Evolutionary conservation across 2,329 filamentous ascomycete genomes (phyloP).

Genomic region (Stagonosporopsis chrysanthemi): DNA sequence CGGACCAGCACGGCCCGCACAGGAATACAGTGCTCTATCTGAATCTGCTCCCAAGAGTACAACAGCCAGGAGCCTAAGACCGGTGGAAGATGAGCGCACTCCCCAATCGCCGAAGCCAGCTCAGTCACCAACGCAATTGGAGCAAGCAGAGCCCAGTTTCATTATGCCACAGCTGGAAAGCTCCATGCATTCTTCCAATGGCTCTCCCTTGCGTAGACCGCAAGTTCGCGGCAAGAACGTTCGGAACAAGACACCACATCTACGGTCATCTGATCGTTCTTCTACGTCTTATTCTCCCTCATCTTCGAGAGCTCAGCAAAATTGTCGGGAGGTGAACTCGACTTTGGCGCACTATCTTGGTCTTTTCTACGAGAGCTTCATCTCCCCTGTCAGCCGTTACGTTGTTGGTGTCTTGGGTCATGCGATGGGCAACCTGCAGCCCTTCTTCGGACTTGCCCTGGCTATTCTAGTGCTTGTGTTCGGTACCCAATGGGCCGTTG

Average conservation of each 20-base stretch:
- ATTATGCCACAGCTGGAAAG: slow-evolving; percentile 52
- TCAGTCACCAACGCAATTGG: slow-evolving; percentile 20
- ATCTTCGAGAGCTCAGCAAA: neutral
- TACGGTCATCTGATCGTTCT: slow-evolving; percentile 13
- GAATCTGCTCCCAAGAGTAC: slow-evolving; percentile 15
- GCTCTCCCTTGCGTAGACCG: slow-evolving; percentile 33
- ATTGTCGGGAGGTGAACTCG: slow-evolving; percentile 19
- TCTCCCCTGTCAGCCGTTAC: slow-evolving; percentile 56
- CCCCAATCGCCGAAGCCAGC: slow-evolving; percentile 21
- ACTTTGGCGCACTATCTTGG: slow-evolving; percentile 34
- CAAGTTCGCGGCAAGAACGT: slow-evolving; percentile 27
- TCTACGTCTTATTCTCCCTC: slow-evolving; percentile 3
- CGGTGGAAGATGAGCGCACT: slow-evolving; percentile 11
- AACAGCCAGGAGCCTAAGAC: slow-evolving; percentile 14
- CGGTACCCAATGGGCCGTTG: slow-evolving; percentile 61
- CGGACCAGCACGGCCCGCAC: slow-evolving; percentile 23
- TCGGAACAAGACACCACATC: slow-evolving; percentile 11
- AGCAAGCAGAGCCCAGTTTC: slow-evolving; percentile 49
- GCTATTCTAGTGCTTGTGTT: slow-evolving; percentile 63
- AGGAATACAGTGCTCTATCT: slow-evolving; percentile 14
- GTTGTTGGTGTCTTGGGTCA: slow-evolving; percentile 63
- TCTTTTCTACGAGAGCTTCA: slow-evolving; percentile 43
- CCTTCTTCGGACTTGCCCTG: slow-evolving; percentile 65
- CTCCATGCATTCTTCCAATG: slow-evolving; percentile 31
- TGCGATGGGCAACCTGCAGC: slow-evolving; percentile 69